phyloP scores from a whole-genome alignment of 2,329 filamentous ascomycete species.

The Penicillium sp. region DNA sequence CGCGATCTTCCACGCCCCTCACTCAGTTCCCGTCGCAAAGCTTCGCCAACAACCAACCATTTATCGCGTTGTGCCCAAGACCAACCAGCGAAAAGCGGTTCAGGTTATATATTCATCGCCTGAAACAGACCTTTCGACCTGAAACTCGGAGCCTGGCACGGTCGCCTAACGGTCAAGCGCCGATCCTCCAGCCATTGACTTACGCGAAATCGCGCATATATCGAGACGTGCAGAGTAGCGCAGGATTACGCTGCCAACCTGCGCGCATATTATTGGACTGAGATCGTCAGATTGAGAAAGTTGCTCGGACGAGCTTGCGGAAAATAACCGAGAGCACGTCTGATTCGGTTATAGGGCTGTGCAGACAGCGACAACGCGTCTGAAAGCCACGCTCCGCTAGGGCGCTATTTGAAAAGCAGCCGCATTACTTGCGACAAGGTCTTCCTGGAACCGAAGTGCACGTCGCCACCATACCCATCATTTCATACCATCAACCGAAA shows the following conservation, averaged over 20 bases:
- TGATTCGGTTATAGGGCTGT: neutral
- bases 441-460: neutral
- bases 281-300: neutral
- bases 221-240: neutral
- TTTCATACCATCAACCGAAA: constrained; percentile 15
- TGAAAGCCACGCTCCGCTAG: neutral
- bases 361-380: neutral
- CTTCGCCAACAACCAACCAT: constrained; percentile 2
- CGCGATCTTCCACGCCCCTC: constrained; percentile 2
- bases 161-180: neutral
- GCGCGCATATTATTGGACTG: neutral
- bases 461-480: neutral
- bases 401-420: neutral
- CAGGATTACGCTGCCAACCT: neutral
- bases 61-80: constrained; percentile 1
- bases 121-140: neutral
- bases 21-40: constrained; percentile 1
- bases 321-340: neutral
- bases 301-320: neutral
- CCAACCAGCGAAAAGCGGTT: neutral
- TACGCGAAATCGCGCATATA: constrained; percentile 4
- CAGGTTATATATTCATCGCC: neutral
- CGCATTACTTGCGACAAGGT: neutral
- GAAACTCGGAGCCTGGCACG: neutral
- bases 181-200: neutral